phyloP scores from a whole-genome alignment of 225 moss, liverwort and hornwort genomes.

The Marchantia paleacea region DNA sequence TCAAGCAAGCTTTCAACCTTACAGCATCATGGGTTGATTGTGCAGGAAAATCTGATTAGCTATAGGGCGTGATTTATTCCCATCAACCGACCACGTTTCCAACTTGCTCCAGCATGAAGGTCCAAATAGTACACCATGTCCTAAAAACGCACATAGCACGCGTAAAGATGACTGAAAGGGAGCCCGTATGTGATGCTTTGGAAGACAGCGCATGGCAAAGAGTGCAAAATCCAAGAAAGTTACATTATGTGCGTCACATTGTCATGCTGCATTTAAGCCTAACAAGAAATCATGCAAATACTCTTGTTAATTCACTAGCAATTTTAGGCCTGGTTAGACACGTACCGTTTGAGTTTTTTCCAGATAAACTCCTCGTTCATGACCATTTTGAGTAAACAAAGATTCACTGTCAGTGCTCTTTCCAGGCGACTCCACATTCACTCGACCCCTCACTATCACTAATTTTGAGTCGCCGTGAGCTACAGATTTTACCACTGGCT shows the following conservation, averaged over 20 bases:
- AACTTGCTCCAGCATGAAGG: not conserved
- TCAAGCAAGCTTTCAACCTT: not conserved
- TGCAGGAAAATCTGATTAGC: not conserved
- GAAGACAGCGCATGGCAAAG: not conserved
- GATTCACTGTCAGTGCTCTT: conserved; percentile 35
- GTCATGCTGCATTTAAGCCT: not conserved
- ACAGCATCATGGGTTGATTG: not conserved
- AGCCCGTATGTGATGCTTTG: not conserved
- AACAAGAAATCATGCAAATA: not conserved
- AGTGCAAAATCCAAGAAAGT: not conserved
- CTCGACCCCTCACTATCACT: conserved; percentile 63
- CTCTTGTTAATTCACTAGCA: not conserved
- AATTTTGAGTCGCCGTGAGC: conserved; percentile 30
- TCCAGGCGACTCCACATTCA: conserved; percentile 27
- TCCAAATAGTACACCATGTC: not conserved
- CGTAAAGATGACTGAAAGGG: not conserved
- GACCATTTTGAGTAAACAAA: conserved; percentile 35
- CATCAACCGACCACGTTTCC: conserved; percentile 10
- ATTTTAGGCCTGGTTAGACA: not conserved
- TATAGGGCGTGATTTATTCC: not conserved
- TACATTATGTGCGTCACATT: not conserved
- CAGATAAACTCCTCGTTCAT: conserved; percentile 55
- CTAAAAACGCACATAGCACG: not conserved
- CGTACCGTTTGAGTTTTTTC: conserved; percentile 65
- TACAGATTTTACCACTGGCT: conserved; percentile 29